phyloP scores from a whole-genome alignment of 805 yeast species.

The Cyberlindnera mycetangii region DNA sequence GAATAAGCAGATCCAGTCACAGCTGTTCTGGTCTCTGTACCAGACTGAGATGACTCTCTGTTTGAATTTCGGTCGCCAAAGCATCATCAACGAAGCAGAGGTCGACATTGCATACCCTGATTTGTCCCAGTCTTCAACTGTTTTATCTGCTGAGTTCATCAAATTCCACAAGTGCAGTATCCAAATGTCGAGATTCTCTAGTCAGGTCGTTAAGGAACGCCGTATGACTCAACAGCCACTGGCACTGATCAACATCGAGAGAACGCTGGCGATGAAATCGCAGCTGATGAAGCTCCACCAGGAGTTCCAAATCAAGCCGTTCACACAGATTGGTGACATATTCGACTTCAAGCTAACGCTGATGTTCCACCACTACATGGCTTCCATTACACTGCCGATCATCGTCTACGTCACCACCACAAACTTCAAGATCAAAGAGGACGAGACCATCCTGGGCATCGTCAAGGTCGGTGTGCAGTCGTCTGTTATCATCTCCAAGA shows the following conservation, averaged over 20 bases:
- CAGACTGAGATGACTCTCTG: slow-evolving; percentile 40
- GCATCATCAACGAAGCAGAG: slow-evolving; percentile 43
- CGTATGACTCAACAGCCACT: slow-evolving; percentile 37
- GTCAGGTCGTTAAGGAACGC: slow-evolving; percentile 39
- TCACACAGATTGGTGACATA: slow-evolving; percentile 26
- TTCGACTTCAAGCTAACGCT: slow-evolving; percentile 41
- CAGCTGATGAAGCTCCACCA: slow-evolving; percentile 35
- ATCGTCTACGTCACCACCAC: slow-evolving; percentile 38
- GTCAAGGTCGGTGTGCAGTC: slow-evolving; percentile 40
- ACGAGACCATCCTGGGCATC: slow-evolving; percentile 40
- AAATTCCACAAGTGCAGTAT: slow-evolving; percentile 34
- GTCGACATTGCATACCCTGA: slow-evolving; percentile 41
- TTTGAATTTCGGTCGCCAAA: slow-evolving; percentile 44
- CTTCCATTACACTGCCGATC: slow-evolving; percentile 42
- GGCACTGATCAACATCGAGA: slow-evolving; percentile 38
- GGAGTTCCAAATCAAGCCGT: slow-evolving; percentile 31
- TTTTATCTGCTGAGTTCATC: slow-evolving; percentile 26
- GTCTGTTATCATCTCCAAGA: slow-evolving; percentile 37
- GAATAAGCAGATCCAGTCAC: slow-evolving; percentile 28
- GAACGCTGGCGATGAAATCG: slow-evolving; percentile 36
- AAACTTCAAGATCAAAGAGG: slow-evolving; percentile 34
- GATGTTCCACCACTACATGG: slow-evolving; percentile 40
- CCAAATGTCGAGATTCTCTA: slow-evolving; percentile 36
- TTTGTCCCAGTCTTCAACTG: slow-evolving; percentile 14
- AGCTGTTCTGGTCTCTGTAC: slow-evolving; percentile 41